Conservation (phyloP, 306 rosid species). For the Heteromeles arbutifolia region DNA sequence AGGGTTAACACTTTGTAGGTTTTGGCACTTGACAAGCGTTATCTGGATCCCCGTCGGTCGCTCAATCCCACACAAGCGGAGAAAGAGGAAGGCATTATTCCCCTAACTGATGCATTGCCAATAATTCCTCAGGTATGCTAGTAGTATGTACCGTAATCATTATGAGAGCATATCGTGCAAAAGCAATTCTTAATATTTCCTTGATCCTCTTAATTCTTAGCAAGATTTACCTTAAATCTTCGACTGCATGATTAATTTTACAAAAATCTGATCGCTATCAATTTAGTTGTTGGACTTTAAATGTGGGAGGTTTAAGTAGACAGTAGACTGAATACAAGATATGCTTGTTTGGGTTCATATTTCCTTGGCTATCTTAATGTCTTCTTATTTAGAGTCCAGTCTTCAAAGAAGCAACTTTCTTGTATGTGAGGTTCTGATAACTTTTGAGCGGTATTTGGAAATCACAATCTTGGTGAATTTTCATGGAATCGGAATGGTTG, state of each 20-base stretch:
- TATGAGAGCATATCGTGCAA: not conserved
- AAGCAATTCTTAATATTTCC: not conserved
- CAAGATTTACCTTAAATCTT: not conserved
- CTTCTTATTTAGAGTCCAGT: not conserved
- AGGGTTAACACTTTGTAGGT: constrained; percentile 38
- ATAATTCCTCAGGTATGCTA: constrained; percentile 73
- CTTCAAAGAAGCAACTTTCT: not conserved
- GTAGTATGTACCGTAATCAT: not conserved
- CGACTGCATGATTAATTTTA: not conserved
- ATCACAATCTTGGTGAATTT: not conserved
- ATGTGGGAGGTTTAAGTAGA: not conserved
- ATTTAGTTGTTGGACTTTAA: not conserved
- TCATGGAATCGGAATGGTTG: not conserved
- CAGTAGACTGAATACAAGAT: not conserved
- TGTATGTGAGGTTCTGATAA: not conserved
- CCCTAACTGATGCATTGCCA: constrained; percentile 90
- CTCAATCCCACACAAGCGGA: constrained; percentile 78
- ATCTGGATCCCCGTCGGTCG: constrained; percentile 84
- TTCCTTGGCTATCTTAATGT: not conserved
- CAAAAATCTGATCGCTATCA: not conserved
- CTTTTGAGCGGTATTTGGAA: not conserved
- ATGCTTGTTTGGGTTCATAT: not conserved
- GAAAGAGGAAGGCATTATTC: constrained; percentile 94
- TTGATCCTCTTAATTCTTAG: not conserved
- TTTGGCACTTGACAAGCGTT: constrained; percentile 92